Evolutionary conservation across 176 grass and related monocot species (phyloP), one percentile per base, ranked within the genome.

Genomic region (Carex pumila): DNA sequence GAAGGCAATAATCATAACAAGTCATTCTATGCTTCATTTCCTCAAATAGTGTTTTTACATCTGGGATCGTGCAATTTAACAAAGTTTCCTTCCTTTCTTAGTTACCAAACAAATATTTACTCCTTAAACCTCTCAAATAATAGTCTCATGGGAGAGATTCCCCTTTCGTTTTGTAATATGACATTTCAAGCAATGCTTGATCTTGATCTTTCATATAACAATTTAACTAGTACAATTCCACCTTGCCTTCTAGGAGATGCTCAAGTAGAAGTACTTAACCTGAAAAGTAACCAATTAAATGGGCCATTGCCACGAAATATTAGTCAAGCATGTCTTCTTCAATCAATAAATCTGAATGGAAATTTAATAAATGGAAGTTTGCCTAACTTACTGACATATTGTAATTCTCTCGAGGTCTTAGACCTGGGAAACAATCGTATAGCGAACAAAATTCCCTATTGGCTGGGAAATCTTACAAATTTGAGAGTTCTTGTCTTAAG

Each of bases 161-260:
- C 34, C 34, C 34, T 36, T 36, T 32, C 31, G 1, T 32, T 32
- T 1, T 32, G 31, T 36, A 36, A 36, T 36, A 3, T 36, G 34
- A 36, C 34, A 36, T 36, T 36, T 0, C 2, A 2, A 36, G 2
- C 31, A 32, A 32, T 32, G 31, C 2, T 32, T 32, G 31, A 32
- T 36, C 85, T 90, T 12, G 85, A 90, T 87, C 89, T 90, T 85
- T 90, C 89, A 15, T 14, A 76, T 36, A 90, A 90, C 62, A 67
- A 13, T 10, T 81, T 90, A n/a, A 81, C 37, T 21, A 55, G 89
- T 36, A 9, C 41, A n/a, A 79, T 86, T 17, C 79, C 86, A 58
- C 29, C 61, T 32, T 90, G 85, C 47, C 79, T 91, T 31, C 15
- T 74, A 11, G 7, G 2, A 47, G 6, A 1, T 47, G 37, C 65